Evolutionary conservation across 1,139 yeast species (phyloP), one percentile per base, ranked within the genome.

Genomic region (Wickerhamomyces sp.): DNA sequence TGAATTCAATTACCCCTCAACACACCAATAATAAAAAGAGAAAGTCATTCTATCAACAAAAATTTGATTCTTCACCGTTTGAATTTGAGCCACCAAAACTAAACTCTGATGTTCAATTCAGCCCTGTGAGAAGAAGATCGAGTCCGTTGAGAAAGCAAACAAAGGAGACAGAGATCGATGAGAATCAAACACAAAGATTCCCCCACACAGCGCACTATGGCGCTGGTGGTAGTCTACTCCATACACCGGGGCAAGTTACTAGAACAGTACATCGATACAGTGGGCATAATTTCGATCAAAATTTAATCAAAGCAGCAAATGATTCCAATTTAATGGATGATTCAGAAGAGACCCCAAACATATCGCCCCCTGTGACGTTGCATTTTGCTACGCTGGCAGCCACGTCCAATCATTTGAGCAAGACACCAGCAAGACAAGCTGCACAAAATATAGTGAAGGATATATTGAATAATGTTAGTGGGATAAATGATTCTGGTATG

Each of bases 171-270:
- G 29, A 33, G 19, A 36, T 37, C 4, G 49, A 46, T 14, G 42
- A 36, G 12, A 38, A 42, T 17, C 39, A 42, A 9, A 50, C 56
- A 7, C 76, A 70, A 41, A 54, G 78, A 42, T 74, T 74, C 44
- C 80, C 80, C 1, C 60, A 69, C 36, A 72, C 81, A 0, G 78
- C 78, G 4, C 67, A 67, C 40, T 69, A 67, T 37, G 65, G 65
- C 0, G 58, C 55, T 0, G 51, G 51, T 17, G 56, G 56, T 2
- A 36, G 33, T 4, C 29, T 51, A 4, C 32, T 51, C 8, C 45
- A 46, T 8, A 50, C 52, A 5, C 51, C 54, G 4, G 48, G 47
- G 5, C 53, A 48, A 26, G 47, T 46, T 3, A 33, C 33, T 3
- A 43, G 43, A 5, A 37, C 39, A 5, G 55, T 46, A 3, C 46